A percentile compares a stretch with the other conserved stretches of the same genome.
These are phyloP conservation scores for Melocanna baccifera DNA, from an alignment of 176 grass and related monocot species.

Conservation along the genomic window DNA sequence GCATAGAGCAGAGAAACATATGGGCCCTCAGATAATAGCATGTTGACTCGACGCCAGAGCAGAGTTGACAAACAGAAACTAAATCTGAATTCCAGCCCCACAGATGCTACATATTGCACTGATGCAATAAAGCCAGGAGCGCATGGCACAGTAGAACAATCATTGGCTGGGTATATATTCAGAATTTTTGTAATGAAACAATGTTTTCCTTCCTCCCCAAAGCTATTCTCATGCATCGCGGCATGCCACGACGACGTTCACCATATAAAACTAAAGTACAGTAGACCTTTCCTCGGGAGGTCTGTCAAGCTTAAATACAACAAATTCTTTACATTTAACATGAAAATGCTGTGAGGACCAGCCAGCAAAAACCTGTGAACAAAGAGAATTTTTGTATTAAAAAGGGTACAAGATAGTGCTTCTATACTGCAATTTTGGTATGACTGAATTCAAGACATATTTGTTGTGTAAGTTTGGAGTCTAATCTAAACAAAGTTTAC, in stretches of 20 bases:
- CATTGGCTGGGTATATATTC: not conserved
- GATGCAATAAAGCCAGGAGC: not conserved
- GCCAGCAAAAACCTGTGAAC: slow-evolving; percentile 41
- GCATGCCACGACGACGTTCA: slow-evolving; percentile 16
- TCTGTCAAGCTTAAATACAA: slow-evolving; percentile 46
- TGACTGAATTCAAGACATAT: not conserved
- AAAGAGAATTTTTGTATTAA: not conserved
- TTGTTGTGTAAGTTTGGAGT: not conserved
- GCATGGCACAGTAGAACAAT: not conserved
- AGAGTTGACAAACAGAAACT: not conserved
- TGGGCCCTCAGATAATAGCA: not conserved
- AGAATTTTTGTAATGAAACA: slow-evolving; percentile 19
- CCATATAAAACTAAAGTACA: slow-evolving; percentile 39
- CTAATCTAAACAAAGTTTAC: not conserved
- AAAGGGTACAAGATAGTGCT: not conserved
- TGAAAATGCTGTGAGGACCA: slow-evolving; percentile 13
- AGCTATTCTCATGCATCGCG: slow-evolving; percentile 29
- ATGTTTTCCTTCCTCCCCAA: slow-evolving; percentile 4
- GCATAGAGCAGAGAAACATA: not conserved
- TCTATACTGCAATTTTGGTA: not conserved
- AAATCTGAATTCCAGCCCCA: not conserved
- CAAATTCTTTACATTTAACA: slow-evolving; percentile 56
- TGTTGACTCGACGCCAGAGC: not conserved
- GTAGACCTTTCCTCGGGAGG: slow-evolving; percentile 22
- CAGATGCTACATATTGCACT: not conserved